Base-by-base conservation (phyloP, 2,329 filamentous ascomycete species). In the Aspergillus sergii region DNA sequence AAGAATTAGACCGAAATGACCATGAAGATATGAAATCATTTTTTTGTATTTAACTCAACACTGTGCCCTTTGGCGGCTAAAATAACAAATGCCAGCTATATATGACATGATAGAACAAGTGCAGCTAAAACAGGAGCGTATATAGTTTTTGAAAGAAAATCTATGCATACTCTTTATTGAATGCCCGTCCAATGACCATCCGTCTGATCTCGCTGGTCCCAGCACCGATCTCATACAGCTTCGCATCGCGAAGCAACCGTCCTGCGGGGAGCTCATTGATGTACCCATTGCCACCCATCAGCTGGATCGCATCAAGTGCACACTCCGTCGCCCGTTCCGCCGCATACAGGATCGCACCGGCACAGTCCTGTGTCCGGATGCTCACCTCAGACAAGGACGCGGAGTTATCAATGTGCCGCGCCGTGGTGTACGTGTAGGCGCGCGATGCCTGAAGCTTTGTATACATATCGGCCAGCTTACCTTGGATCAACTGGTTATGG, bases 401-500 rank as follows among this genome's bases (percentile, higher is more conserved):
- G 14, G 87, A 81, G 76, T 94, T 91, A 71, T 97, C 94, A 23
- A 97, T 90, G 2, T 86, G 85, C 54, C 86, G 85, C 3, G 95
- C 95, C 0, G 94, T 94, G 43, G 85, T 82, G 74, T 96, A 96
- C 0, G 94, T 98, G 79, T 97, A 97, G 2, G 93, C 86, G n/a
- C 89, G 84, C 19, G 90, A 89, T 12, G 91, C 93, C 72, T 92
- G 90, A 63, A 95, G 86, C 79, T 96, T 96, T 55, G 93, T 97
- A 81, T 98, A 96, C 94, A 99, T 97, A 77, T 98, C 94, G 61
- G 95, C 93, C 53, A 98, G 85, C 75, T 94, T 94, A 62, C 92
- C 94, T 79, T 98, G 95, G 26, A 98, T 86, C 66, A 98, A 85
- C 79, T 99, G 95, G 78, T 97, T 96, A 70, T 95, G 90, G 0